Percentiles rank a stretch among this genome's conserved stretches.
These are phyloP conservation scores for Eucalyptus curtisii DNA, from an alignment of 345 rosid species.

Conservation along the genomic window DNA sequence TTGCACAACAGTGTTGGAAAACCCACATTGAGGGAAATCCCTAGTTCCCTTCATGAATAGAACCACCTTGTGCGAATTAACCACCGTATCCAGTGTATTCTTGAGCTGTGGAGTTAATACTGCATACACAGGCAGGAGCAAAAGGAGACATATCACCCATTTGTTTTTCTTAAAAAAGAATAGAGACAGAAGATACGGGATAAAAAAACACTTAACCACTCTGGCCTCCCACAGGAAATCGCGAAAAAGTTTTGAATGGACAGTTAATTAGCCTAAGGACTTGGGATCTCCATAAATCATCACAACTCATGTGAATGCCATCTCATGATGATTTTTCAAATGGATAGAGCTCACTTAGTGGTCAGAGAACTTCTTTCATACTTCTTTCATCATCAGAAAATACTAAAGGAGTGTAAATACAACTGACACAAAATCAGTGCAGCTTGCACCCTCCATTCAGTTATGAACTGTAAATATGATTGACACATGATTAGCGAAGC, in stretches of 20 bases:
- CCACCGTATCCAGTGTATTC: constrained; percentile 63
- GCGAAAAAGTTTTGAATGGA: not conserved
- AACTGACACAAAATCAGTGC: not conserved
- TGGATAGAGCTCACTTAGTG: not conserved
- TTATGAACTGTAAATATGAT: not conserved
- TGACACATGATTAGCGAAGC: not conserved
- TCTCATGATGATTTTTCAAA: not conserved
- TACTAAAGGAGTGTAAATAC: not conserved
- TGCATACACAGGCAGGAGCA: constrained; percentile 1
- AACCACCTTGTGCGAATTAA: constrained; percentile 62
- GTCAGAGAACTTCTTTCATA: not conserved
- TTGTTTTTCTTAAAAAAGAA: not conserved
- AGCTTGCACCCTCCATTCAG: not conserved
- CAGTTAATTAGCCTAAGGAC: not conserved
- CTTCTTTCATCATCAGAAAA: not conserved
- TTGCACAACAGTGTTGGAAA: constrained; percentile 88
- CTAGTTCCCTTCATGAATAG: constrained; percentile 83
- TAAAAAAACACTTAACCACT: not conserved
- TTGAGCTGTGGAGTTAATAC: constrained; percentile 61
- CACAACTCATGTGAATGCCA: not conserved
- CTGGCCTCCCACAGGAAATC: not conserved
- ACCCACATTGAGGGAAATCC: constrained; percentile 94
- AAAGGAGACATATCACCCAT: not conserved
- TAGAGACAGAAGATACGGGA: not conserved
- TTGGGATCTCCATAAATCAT: not conserved